phyloP scores from a whole-genome alignment of 306 rosid genomes.

The Canavalia gladiata region DNA sequence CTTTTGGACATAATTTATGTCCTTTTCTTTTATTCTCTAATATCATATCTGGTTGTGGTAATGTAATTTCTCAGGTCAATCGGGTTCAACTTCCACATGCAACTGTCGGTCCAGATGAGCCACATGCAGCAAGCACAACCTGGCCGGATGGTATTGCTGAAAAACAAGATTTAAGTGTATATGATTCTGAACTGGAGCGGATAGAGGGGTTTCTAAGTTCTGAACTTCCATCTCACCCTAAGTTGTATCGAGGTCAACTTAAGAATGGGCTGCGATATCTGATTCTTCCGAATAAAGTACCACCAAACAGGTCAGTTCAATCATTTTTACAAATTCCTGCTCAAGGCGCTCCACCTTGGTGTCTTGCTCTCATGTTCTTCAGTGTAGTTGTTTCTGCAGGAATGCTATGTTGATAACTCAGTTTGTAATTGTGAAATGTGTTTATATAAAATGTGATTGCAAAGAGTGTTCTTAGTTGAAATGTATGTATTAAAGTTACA shows the following conservation, averaged over 20 bases:
- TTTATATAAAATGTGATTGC: not conserved
- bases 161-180: constrained; percentile 67
- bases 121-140: constrained; percentile 88
- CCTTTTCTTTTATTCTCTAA: not conserved
- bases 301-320: constrained; percentile 76
- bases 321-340: constrained; percentile 17
- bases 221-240: constrained; percentile 90
- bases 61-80: constrained; percentile 53
- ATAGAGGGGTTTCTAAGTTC: constrained; percentile 72
- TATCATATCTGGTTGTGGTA: constrained; percentile 15
- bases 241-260: constrained; percentile 82
- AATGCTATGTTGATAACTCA: constrained; percentile 2
- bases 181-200: constrained; percentile 64
- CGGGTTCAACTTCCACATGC: constrained; percentile 63
- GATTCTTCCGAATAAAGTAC: constrained; percentile 92
- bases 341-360: not conserved
- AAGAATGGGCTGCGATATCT: constrained; percentile 88
- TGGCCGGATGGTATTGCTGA: constrained; percentile 86
- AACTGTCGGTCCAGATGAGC: constrained; percentile 94
- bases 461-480: constrained; percentile 18
- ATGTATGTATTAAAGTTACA: constrained; percentile 17
- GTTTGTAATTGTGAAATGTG: constrained; percentile 10
- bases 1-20: constrained; percentile 13
- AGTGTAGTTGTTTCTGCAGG: constrained; percentile 32
- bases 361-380: not conserved